Evolutionary conservation across 1,284 basidiomycete genomes (phyloP), one percentile per base, ranked within the genome.

Genomic region (Ustilago tritici): DNA sequence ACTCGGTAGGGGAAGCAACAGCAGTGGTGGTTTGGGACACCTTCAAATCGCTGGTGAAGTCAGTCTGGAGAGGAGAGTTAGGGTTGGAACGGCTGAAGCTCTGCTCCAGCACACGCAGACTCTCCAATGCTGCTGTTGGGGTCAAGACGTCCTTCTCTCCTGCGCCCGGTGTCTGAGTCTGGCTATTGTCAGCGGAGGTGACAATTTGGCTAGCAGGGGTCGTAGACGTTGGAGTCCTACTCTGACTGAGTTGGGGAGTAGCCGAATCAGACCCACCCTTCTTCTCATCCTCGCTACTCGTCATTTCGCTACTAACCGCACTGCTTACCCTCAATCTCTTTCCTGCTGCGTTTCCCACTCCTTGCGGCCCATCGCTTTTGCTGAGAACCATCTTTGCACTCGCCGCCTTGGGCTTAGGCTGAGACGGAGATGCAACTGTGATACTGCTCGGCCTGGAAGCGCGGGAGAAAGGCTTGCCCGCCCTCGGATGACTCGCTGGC

Each of bases 191-290:
- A 35, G 34, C 53, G 8, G 53, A 55, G 17, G 17, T 55, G 50
- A 17, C 50, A 8, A 47, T 61, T 1, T 54, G 62, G 41, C 49
- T 65, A 8, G 47, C 56, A 4, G 70, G 61, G 14, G 60, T 66
- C 1, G 60, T 56, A 1, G 70, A 61, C 5, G 70, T 72, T 2
- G 56, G 46, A 0, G 61, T 56, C 3, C 54, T 61, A 57, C 65
- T 72, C 35, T 61, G 52, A 49, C 70, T 72, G 23, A 72, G 36
- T 40, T 60, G 65, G n/a, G 70, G 70, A 12, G 70, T 67, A 5
- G 58, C 59, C 5, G 47, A 52, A 14, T 60, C 47, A 19, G 56
- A 52, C 14, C 35, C 23, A 12, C 41, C 38, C 1, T 43, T 38
- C n/a, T 36, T 23, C 38, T 41, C 19, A 14, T 46, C 56, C 28